A percentile compares a stretch with the other conserved stretches of the same genome.
These are phyloP conservation scores for Tephrocybe sp. DNA, from an alignment of 768 basidiomycete species.

Conservation along the genomic window DNA sequence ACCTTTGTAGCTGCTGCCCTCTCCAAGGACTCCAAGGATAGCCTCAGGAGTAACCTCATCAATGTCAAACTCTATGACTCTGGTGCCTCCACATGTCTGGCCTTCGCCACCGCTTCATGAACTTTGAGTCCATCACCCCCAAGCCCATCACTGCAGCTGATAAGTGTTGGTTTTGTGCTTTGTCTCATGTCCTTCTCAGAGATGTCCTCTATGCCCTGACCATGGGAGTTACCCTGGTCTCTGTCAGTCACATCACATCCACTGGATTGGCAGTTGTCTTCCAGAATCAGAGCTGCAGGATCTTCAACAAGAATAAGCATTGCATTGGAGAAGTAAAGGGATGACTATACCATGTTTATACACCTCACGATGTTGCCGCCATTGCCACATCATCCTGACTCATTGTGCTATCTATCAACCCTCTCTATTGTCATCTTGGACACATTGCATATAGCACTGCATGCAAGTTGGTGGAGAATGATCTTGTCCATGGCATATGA, in stretches of 20 bases:
- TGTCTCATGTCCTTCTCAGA: constrained; percentile 16
- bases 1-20: constrained; percentile 6
- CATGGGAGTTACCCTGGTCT: constrained; percentile 18
- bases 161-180: constrained; percentile 19
- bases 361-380: constrained; percentile 6
- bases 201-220: constrained; percentile 20
- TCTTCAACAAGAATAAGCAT: not conserved
- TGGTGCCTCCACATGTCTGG: constrained; percentile 18
- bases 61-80: constrained; percentile 20
- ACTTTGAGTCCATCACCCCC: constrained; percentile 17
- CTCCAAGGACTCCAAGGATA: not conserved
- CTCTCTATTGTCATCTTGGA: constrained; percentile 26
- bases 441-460: constrained; percentile 22
- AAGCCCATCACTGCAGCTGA: constrained; percentile 23
- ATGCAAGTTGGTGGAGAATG: constrained; percentile 19
- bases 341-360: constrained; percentile 21
- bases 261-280: not conserved
- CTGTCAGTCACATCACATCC: not conserved
- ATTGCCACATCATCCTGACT: constrained; percentile 2
- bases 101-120: constrained; percentile 16
- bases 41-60: constrained; percentile 1
- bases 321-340: constrained; percentile 6
- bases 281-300: constrained; percentile 1
- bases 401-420: constrained; percentile 20
- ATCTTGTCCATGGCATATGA: constrained; percentile 22